phyloP scores from a whole-genome alignment of 106 monocot genomes.

The Allium sativum region DNA sequence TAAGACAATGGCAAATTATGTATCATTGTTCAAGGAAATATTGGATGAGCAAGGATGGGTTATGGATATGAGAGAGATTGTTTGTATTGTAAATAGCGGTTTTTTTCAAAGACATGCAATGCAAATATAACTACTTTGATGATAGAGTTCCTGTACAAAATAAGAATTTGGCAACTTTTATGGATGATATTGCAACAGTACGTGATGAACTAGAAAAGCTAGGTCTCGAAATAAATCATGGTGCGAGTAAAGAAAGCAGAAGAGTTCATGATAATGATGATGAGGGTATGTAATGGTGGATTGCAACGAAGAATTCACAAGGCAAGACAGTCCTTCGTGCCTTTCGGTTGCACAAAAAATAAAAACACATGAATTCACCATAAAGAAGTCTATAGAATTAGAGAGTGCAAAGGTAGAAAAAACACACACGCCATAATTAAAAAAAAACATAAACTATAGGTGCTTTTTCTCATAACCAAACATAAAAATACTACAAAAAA shows the following conservation, averaged over 20 bases:
- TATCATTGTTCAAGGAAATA: conserved; percentile 18
- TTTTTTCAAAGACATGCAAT: conserved; percentile 23
- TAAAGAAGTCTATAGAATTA: conserved; percentile 18
- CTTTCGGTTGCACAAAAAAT: conserved; percentile 20
- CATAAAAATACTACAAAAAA: too few relatives aligned
- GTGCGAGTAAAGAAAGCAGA: not conserved
- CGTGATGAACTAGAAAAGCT: conserved; percentile 17
- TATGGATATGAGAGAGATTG: conserved; percentile 22
- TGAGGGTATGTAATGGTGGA: too few relatives aligned
- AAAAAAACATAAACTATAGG: too few relatives aligned
- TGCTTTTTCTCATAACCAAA: too few relatives aligned
- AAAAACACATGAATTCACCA: conserved; percentile 19
- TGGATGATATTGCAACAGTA: conserved; percentile 19
- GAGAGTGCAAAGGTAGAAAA: conserved; percentile 9
- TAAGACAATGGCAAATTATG: conserved; percentile 21
- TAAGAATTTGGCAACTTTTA: conserved; percentile 8
- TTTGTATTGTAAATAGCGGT: conserved; percentile 11
- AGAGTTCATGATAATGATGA: not conserved
- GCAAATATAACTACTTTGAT: not conserved
- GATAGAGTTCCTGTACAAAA: not conserved
- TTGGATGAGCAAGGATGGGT: conserved; percentile 37
- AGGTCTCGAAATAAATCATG: conserved; percentile 1
- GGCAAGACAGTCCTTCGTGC: conserved; percentile 9
- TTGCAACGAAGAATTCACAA: not conserved
- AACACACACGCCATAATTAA: too few relatives aligned